A percentile compares a stretch with the other conserved stretches of the same genome.
Evolutionary conservation across 1,284 basidiomycete species (phyloP).

Genomic region (Apiotrichum mycotoxinovorans): DNA sequence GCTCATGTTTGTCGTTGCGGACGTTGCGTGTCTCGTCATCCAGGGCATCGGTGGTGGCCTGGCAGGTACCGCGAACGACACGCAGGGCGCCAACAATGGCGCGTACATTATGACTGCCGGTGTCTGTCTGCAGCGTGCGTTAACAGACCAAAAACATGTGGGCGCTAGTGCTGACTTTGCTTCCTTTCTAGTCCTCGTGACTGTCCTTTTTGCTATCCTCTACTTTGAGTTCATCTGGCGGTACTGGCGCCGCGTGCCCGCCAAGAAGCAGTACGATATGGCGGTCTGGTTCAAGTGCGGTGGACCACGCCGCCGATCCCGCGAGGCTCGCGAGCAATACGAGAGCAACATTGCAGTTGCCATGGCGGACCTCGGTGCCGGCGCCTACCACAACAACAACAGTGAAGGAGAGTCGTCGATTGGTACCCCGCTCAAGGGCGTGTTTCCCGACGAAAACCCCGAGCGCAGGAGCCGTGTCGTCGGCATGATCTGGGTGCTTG

Average conservation of each 20-base stretch:
- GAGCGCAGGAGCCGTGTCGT: not conserved
- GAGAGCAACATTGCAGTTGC: no score
- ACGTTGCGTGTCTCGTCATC: conserved; percentile 41
- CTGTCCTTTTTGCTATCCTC: conserved; percentile 35
- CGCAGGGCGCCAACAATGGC: conserved; percentile 26
- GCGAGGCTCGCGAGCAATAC: not conserved
- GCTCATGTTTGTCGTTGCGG: conserved; percentile 36
- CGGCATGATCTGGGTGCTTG: conserved; percentile 18
- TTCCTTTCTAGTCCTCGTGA: conserved; percentile 27
- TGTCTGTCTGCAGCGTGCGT: conserved; percentile 27
- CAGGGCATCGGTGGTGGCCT: conserved; percentile 45
- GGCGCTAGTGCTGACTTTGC: no score
- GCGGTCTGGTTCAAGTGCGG: conserved; percentile 16
- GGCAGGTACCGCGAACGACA: conserved; percentile 24
- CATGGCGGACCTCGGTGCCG: no score
- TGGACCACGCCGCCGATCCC: no score
- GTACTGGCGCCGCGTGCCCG: conserved; percentile 21
- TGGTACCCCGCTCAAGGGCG: not conserved
- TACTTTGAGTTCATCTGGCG: conserved; percentile 34
- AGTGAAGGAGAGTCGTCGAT: not conserved
- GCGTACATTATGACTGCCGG: conserved; percentile 39
- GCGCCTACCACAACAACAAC: no score
- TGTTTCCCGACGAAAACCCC: no score
- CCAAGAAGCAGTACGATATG: conserved; percentile 17
- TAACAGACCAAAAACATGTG: no score